Conservation (phyloP, 495 filamentous ascomycete genomes). For the Lasiosphaeria hispida region DNA sequence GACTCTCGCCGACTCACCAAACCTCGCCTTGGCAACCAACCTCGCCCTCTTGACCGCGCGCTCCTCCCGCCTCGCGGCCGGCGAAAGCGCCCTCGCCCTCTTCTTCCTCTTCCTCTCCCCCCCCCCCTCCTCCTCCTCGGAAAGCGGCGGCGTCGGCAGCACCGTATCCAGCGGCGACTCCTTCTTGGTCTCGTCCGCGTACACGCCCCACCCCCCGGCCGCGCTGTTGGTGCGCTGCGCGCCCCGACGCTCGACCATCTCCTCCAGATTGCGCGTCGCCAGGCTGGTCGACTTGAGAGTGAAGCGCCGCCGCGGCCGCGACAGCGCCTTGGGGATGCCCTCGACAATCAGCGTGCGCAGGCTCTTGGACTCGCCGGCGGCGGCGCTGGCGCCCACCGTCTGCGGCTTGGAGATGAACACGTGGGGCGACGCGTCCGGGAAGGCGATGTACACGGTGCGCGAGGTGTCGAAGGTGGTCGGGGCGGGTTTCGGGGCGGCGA, state of each 20-base stretch:
- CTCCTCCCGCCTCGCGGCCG: conserved; percentile 32
- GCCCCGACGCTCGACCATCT: conserved; percentile 64
- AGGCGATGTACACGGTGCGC: conserved; percentile 70
- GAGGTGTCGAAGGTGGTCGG: conserved; percentile 51
- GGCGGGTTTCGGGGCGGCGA: conserved; percentile 33
- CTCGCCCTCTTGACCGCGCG: conserved; percentile 41
- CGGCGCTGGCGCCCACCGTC: conserved; percentile 24
- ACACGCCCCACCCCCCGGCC: conserved; percentile 75
- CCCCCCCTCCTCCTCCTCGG: conserved; percentile 18
- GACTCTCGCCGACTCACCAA: conserved; percentile 48
- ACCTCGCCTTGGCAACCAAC: conserved; percentile 52
- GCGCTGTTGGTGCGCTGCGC: conserved; percentile 63
- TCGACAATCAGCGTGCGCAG: conserved; percentile 68
- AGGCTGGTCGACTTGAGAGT: conserved; percentile 63
- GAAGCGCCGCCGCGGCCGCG: conserved; percentile 63
- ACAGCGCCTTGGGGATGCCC: conserved; percentile 75
- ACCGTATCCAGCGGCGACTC: conserved; percentile 59
- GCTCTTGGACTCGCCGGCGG: conserved; percentile 53
- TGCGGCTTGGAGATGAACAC: conserved; percentile 64
- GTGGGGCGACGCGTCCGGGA: conserved; percentile 72
- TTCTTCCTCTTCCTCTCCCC: conserved; percentile 5
- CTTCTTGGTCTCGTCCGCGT: conserved; percentile 60
- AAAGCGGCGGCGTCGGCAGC: conserved; percentile 36
- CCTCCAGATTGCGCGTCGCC: conserved; percentile 63
- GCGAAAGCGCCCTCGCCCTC: conserved; percentile 9